Conservation (phyloP, 768 basidiomycete genomes). For the Gloeophyllum trabeum region DNA sequence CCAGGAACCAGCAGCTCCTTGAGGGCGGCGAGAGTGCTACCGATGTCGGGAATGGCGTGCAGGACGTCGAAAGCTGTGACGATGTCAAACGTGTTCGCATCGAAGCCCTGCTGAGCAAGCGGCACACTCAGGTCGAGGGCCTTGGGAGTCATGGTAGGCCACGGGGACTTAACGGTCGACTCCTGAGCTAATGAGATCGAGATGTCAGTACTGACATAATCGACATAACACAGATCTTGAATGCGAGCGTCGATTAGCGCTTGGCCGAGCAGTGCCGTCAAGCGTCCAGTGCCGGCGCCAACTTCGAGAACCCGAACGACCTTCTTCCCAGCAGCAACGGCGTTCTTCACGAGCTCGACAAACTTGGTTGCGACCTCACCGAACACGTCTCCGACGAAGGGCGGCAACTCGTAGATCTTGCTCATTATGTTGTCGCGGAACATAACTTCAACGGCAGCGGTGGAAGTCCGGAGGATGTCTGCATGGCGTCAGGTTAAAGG, state of each 20-base stretch:
- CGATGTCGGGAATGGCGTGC: constrained; percentile 8
- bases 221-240: constrained; percentile 5
- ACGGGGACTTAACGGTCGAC: constrained; percentile 8
- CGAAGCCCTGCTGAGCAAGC: constrained; percentile 7
- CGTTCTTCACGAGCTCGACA: constrained; percentile 4
- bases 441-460: constrained; percentile 8
- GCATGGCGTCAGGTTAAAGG: background rate
- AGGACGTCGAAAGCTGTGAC: constrained; percentile 10
- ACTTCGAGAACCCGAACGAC: constrained; percentile 12
- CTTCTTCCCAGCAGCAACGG: constrained; percentile 7
- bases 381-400: constrained; percentile 7
- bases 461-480: constrained; percentile 3
- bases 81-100: constrained; percentile 8
- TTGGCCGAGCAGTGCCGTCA: constrained; percentile 9
- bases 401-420: constrained; percentile 8
- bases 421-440: constrained; percentile 11
- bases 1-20: constrained; percentile 10
- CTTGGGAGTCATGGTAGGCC: constrained; percentile 8
- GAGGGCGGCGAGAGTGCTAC: constrained; percentile 3
- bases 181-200: constrained; percentile 8
- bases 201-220: constrained; percentile 10
- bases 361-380: constrained; percentile 4
- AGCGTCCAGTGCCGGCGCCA: constrained; percentile 9
- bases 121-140: constrained; percentile 8
- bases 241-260: constrained; percentile 9